phyloP scores from a whole-genome alignment of 768 basidiomycete species.

The Russula lepida region DNA sequence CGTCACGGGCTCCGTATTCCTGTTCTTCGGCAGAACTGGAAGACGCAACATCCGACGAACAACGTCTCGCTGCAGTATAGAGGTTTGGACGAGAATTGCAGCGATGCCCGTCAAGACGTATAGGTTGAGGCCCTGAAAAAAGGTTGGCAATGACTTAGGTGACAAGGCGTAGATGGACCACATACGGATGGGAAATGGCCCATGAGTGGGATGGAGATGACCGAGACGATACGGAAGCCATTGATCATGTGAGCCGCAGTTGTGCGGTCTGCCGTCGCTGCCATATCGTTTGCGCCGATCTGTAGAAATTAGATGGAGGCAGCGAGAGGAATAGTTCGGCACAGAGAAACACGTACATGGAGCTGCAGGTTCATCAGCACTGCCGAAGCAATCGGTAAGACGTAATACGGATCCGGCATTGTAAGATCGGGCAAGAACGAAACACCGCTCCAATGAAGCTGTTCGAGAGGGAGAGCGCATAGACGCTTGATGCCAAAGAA shows the following conservation, averaged over 20 bases:
- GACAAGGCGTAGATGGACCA: conserved; percentile 7
- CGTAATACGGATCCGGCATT: conserved; percentile 60
- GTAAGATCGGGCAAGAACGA: conserved; percentile 72
- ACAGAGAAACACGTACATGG: conserved; percentile 37
- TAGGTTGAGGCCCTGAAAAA: conserved; percentile 44
- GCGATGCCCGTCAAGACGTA: conserved; percentile 47
- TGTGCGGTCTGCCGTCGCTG: conserved; percentile 8
- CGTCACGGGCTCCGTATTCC: conserved; percentile 9
- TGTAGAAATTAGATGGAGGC: conserved; percentile 27
- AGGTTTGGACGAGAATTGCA: conserved; percentile 40
- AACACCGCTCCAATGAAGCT: conserved; percentile 70
- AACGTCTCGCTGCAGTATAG: conserved; percentile 34
- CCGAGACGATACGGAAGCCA: conserved; percentile 31
- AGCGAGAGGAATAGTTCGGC: not conserved
- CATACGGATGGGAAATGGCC: conserved; percentile 59
- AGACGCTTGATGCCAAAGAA: conserved; percentile 77
- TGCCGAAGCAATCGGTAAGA: conserved; percentile 56
- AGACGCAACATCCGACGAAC: conserved; percentile 36
- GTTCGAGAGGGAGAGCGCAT: conserved; percentile 61
- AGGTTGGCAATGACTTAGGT: not conserved
- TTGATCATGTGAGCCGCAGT: conserved; percentile 20
- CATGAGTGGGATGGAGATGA: conserved; percentile 44
- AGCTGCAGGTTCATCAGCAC: conserved; percentile 63
- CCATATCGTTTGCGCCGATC: conserved; percentile 47
- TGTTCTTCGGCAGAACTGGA: conserved; percentile 22